phyloP scores from a whole-genome alignment of 495 filamentous ascomycete species.

The Letharia columbiana region DNA sequence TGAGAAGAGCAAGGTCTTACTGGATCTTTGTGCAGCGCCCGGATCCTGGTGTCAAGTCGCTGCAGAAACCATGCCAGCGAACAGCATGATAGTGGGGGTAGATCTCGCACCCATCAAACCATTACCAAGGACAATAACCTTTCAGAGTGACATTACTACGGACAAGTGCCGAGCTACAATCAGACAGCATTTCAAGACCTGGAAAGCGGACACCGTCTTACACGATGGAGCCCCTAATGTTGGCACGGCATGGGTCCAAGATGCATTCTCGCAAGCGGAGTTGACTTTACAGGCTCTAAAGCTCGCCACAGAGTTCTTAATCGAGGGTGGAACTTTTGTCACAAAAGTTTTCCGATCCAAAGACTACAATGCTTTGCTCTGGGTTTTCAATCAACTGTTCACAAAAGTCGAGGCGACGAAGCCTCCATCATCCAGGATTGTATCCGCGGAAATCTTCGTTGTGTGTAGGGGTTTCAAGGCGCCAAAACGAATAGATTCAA shows the following conservation, averaged over 20 bases:
- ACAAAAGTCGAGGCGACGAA: constrained; percentile 92
- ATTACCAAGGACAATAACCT: constrained; percentile 84
- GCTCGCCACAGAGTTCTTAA: constrained; percentile 86
- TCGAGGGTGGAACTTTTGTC: constrained; percentile 86
- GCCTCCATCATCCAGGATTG: constrained; percentile 88
- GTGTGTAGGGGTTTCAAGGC: constrained; percentile 92
- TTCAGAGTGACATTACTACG: constrained; percentile 97
- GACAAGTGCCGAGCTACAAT: constrained; percentile 95
- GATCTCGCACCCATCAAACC: constrained; percentile 94
- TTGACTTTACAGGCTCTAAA: constrained; percentile 86
- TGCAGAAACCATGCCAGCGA: constrained; percentile 84
- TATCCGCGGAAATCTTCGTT: constrained; percentile 96
- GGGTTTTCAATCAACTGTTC: constrained; percentile 98
- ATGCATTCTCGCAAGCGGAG: constrained; percentile 96
- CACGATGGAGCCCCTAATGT: constrained; percentile 98
- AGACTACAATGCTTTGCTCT: constrained; percentile 90
- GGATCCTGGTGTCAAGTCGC: constrained; percentile 99
- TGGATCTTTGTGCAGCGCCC: constrained; percentile 96
- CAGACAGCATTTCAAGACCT: constrained; percentile 81
- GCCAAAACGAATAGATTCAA: constrained; percentile 84
- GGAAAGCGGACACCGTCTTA: constrained; percentile 95
- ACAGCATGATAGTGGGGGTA: constrained; percentile 87
- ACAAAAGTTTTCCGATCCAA: constrained; percentile 98
- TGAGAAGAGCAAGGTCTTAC: constrained; percentile 86
- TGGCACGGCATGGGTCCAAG: constrained; percentile 95